These are phyloP conservation scores for Plasmodium relictum DNA, from an alignment of 169 alveolate species.

Conservation along the genomic window DNA sequence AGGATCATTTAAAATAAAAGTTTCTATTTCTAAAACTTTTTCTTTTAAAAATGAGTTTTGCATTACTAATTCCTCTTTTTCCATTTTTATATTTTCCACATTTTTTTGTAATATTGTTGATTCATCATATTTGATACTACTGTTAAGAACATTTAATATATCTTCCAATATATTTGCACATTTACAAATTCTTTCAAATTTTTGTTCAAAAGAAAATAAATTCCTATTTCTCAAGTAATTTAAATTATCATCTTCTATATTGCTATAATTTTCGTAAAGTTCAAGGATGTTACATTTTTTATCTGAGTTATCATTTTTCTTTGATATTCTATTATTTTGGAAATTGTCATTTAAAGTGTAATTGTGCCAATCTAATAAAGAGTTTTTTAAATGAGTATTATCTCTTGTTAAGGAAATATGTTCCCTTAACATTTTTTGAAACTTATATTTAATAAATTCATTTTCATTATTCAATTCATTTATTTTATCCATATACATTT, in stretches of 20 bases:
- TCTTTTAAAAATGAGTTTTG: conserved; percentile 60
- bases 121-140: conserved; percentile 56
- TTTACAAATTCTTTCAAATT: conserved; percentile 27
- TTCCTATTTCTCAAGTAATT: not conserved
- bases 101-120: conserved; percentile 38
- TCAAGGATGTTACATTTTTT: not conserved
- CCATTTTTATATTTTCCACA: conserved; percentile 28
- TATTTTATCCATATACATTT: conserved; percentile 23
- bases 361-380: conserved; percentile 29
- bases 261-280: not conserved
- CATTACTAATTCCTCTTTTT: conserved; percentile 35
- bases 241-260: not conserved
- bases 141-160: conserved; percentile 24
- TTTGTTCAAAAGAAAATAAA: conserved; percentile 11
- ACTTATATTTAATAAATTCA: conserved; percentile 57
- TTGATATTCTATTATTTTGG: not conserved
- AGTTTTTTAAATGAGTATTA: conserved; percentile 24
- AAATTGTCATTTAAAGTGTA: not conserved
- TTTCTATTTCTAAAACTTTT: conserved; percentile 71
- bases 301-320: not conserved
- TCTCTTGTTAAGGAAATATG: conserved; percentile 35
- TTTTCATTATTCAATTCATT: conserved; percentile 56
- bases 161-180: conserved; percentile 49
- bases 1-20: conserved; percentile 75
- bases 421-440: conserved; percentile 50